These are phyloP conservation scores for Fusarium odoratissimum DNA, from an alignment of 2,329 filamentous ascomycete species.

Conservation along the genomic window DNA sequence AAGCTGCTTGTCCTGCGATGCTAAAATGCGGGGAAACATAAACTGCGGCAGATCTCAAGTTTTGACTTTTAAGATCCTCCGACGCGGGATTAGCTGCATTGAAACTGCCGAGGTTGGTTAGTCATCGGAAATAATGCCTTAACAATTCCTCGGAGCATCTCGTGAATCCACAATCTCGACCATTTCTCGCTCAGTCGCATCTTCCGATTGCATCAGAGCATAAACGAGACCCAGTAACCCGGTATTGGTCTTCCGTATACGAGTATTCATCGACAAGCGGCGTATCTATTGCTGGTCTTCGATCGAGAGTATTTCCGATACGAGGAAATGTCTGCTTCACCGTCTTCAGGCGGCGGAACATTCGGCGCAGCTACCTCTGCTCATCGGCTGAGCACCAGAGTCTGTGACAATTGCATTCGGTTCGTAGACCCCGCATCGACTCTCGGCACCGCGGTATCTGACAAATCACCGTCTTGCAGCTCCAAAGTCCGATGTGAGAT, in stretches of 20 bases:
- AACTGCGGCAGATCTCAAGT: neutral
- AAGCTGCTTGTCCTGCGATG: neutral
- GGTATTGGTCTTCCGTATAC: fast-evolving
- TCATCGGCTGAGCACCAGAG: neutral
- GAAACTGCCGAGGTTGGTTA: neutral
- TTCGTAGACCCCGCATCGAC: neutral
- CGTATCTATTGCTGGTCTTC: neutral
- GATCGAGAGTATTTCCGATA: neutral
- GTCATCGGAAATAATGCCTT: neutral
- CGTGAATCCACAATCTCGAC: neutral
- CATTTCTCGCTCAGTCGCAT: neutral
- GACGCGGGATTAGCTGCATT: neutral
- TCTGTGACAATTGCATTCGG: neutral
- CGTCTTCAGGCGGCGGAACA: neutral
- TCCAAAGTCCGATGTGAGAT: neutral
- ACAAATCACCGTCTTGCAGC: neutral
- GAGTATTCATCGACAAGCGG: too few relatives aligned
- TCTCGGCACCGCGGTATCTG: neutral
- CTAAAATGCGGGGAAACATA: neutral
- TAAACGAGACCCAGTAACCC: neutral
- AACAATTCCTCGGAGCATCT: neutral
- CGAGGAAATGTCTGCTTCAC: neutral
- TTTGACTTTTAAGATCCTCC: neutral
- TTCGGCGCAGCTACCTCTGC: neutral
- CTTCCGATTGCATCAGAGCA: too few relatives aligned